These are phyloP conservation scores for Trichosporon ovoides DNA, from an alignment of 1,284 basidiomycete genomes.

Conservation along the genomic window DNA sequence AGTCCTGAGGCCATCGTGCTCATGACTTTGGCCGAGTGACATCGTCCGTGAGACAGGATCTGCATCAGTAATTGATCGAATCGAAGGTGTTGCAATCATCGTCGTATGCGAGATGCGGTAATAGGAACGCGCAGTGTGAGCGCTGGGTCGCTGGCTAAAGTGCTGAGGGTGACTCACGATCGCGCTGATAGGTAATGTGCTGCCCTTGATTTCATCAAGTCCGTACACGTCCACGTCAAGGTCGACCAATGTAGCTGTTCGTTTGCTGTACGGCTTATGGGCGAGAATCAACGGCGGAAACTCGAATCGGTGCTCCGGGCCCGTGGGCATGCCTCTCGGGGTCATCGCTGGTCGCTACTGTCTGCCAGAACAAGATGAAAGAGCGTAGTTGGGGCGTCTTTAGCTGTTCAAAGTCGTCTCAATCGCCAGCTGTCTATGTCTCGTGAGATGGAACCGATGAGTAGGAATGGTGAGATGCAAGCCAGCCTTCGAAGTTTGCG, in stretches of 20 bases:
- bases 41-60: slow-evolving; percentile 40
- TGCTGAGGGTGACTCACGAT: too few species aligned
- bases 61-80: slow-evolving; percentile 10
- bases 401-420: too few species aligned
- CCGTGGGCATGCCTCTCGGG: neutral
- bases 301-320: slow-evolving; percentile 6
- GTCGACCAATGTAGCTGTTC: slow-evolving; percentile 26
- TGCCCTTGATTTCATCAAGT: slow-evolving; percentile 36
- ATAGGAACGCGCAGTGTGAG: too few species aligned
- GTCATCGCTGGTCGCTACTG: too few species aligned
- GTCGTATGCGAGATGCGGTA: neutral
- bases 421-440: too few species aligned
- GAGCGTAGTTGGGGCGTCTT: too few species aligned
- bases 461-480: too few species aligned
- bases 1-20: slow-evolving; percentile 33
- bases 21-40: slow-evolving; percentile 34
- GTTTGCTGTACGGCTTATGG: slow-evolving; percentile 12
- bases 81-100: too few species aligned
- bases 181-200: slow-evolving; percentile 27
- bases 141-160: too few species aligned
- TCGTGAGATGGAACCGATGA: too few species aligned
- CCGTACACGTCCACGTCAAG: slow-evolving; percentile 38
- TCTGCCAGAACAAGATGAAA: too few species aligned
- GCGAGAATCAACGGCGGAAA: slow-evolving; percentile 23
- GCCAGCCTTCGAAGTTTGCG: too few species aligned